Evolutionary conservation across 2,329 filamentous ascomycete species (phyloP), one percentile per base, ranked within the genome.

Genomic region (Emergomyces africanus): DNA sequence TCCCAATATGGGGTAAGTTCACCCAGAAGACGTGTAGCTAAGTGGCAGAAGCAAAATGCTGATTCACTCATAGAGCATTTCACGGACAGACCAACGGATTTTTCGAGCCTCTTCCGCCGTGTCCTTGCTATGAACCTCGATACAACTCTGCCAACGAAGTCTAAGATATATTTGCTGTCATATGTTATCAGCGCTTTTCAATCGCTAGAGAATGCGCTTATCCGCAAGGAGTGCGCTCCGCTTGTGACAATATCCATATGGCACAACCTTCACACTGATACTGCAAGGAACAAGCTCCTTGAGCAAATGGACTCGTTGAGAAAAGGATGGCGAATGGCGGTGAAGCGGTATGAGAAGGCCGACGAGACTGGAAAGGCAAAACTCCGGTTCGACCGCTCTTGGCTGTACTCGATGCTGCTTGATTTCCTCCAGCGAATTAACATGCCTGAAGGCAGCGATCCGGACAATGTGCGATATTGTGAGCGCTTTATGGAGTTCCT

Each of bases 151-250:
- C 79, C 85, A 25, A 75, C 81, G 42, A 76, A 79, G 33, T 81
- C 96, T 58, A 84, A 89, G 61, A 88, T 87, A 9, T 86, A 95
- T 57, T 82, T 97, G n/a, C 78, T 99, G 25, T 87, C 83, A 28
- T 97, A 97, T 73, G 80, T 97, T 62, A 95, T 95, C 56, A 84
- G 86, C 64, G 89, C 92, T 41, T 99, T 96, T 70, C 91, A 97
- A 72, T 96, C 90, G 53, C 79, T 99, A 37, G 95, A 99, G 71
- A 91, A 85, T 69, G 82, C 83, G 42, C 82, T 95, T 59, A 88
- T 99, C 55, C 86, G 94, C 63, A 97, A 96, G 72, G 94, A 99
- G 77, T 97, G 94, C 73, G 94, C 92, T 6, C 90, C 95, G 1
- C 78, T 99, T 57, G 92, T 99, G 23, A 94, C 90, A 14, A 96